Evolutionary conservation across 495 filamentous ascomycete genomes (phyloP).

Genomic region (Penicillium mononematosum): DNA sequence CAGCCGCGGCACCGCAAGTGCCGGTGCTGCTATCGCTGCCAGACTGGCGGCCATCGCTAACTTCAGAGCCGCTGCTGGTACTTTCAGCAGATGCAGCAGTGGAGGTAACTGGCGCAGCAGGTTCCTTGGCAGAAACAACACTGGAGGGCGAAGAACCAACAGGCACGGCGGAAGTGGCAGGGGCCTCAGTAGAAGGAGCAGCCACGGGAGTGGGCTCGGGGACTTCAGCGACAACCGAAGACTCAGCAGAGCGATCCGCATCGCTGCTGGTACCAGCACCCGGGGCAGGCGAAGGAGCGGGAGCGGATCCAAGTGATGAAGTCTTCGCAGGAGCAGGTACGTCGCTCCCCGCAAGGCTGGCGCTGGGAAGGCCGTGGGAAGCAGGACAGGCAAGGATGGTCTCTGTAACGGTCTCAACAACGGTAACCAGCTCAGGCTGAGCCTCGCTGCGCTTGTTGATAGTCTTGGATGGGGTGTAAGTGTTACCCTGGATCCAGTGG

Average conservation of each 20-base stretch:
- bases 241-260: constrained; percentile 5
- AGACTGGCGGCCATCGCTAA: constrained; percentile 1
- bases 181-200: not conserved
- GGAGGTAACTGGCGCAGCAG: not conserved
- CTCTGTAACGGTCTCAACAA: constrained; percentile 30
- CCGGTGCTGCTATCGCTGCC: constrained; percentile 17
- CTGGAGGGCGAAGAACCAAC: not conserved
- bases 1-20: constrained; percentile 32
- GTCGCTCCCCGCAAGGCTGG: constrained; percentile 13
- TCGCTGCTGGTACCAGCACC: constrained; percentile 4
- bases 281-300: constrained; percentile 5
- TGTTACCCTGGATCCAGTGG: constrained; percentile 73
- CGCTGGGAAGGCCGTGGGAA: constrained; percentile 1
- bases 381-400: constrained; percentile 23
- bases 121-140: not conserved
- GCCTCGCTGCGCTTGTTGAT: constrained; percentile 28
- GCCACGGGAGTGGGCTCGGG: constrained; percentile 9
- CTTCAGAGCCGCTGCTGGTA: constrained; percentile 5
- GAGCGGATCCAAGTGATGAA: constrained; percentile 4
- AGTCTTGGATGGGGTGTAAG: constrained; percentile 51
- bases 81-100: not conserved
- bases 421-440: constrained; percentile 24
- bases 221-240: constrained; percentile 7
- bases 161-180: constrained; percentile 1
- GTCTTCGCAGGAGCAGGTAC: constrained; percentile 14